A percentile compares a stretch with the other conserved stretches of the same genome.
Conservation (phyloP, 140 eudicot genomes). For the Ambrosia hybrid region DNA sequence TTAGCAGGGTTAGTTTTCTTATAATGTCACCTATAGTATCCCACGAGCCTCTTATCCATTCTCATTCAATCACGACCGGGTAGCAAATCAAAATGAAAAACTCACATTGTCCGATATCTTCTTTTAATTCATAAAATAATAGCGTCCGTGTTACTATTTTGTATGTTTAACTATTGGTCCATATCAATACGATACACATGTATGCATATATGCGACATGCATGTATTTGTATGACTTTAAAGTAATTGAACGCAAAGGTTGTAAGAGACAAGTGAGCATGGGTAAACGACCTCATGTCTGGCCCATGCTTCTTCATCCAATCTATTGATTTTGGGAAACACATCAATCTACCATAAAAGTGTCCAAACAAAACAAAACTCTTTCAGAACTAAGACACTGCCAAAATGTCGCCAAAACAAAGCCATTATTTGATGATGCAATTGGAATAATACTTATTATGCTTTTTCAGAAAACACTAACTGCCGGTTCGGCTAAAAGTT, state of each 20-base stretch:
- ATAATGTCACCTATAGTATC: no score
- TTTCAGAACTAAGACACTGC: neutral
- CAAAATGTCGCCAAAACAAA: constrained; percentile 3
- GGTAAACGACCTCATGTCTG: constrained; percentile 29
- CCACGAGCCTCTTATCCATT: no score
- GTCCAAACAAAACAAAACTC: constrained; percentile 20
- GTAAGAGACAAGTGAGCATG: constrained; percentile 32
- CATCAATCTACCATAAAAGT: neutral
- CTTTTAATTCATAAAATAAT: no score
- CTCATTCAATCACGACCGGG: no score
- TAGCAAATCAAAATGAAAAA: no score
- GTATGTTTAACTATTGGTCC: neutral
- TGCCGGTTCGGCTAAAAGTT: no score
- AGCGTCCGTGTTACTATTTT: neutral
- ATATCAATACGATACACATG: neutral
- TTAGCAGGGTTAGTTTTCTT: no score
- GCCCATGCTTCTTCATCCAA: constrained; percentile 35
- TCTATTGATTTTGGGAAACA: constrained; percentile 38
- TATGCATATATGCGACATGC: neutral
- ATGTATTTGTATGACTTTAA: neutral
- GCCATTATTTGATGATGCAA: neutral
- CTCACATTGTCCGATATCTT: no score
- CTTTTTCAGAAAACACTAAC: neutral
- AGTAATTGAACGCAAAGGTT: constrained; percentile 12
- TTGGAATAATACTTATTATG: constrained; percentile 14